These are phyloP conservation scores for Kluyveromyces sp. DNA, from an alignment of 1,139 yeast species.

Conservation along the genomic window DNA sequence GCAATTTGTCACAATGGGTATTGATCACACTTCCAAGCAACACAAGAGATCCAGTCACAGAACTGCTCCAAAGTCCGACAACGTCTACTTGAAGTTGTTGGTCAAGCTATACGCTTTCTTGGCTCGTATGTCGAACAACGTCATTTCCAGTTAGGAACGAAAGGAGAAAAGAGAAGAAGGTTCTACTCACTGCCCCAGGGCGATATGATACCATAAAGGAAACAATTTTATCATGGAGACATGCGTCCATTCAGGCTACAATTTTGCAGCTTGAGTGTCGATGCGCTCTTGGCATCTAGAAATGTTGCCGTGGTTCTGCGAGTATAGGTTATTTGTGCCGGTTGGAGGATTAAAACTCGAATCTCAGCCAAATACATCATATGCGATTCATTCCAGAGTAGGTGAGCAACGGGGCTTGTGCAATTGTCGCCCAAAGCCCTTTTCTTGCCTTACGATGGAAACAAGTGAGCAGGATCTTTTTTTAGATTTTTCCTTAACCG, in stretches of 20 bases:
- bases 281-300: slow-evolving; percentile 1
- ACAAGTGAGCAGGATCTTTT: slow-evolving; percentile 29
- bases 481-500: slow-evolving; percentile 11
- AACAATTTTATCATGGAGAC: background rate
- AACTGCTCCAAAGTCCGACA: slow-evolving; percentile 98
- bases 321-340: slow-evolving; percentile 8
- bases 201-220: background rate
- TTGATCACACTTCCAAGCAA: slow-evolving; percentile 94
- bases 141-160: slow-evolving; percentile 8
- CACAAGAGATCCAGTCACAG: slow-evolving; percentile 96
- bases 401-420: background rate
- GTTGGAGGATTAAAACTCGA: too few species aligned
- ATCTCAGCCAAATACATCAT: background rate
- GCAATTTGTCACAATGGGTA: slow-evolving; percentile 65
- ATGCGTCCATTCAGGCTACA: background rate
- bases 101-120: slow-evolving; percentile 98
- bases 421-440: too few species aligned
- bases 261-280: background rate
- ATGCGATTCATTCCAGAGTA: slow-evolving; percentile 13
- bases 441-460: too few species aligned
- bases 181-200: slow-evolving; percentile 12
- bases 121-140: slow-evolving; percentile 73
- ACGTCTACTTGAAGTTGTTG: slow-evolving; percentile 95
- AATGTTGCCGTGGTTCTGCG: slow-evolving; percentile 12
- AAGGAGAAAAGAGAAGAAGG: slow-evolving; percentile 12